Evolutionary conservation across 1,284 basidiomycete genomes (phyloP).

Genomic region (Clitocybe nebularis): DNA sequence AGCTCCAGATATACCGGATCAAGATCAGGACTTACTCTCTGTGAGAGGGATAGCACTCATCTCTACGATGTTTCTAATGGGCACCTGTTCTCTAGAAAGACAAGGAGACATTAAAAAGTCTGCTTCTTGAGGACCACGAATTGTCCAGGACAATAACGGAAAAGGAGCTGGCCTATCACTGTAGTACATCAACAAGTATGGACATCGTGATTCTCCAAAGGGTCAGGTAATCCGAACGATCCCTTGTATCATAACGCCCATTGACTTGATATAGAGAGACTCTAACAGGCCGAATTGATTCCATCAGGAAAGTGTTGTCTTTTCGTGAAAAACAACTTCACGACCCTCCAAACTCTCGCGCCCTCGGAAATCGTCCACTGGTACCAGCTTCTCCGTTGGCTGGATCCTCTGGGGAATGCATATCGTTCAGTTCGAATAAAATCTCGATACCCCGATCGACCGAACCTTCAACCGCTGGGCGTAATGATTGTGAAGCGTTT

Average conservation of each 20-base stretch:
- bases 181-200: constrained; percentile 10
- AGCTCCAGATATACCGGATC: constrained; percentile 2
- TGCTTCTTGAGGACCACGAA: constrained; percentile 15
- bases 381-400: too few species aligned
- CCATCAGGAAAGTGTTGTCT: constrained; percentile 22
- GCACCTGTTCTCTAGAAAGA: constrained; percentile 8
- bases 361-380: too few species aligned
- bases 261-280: constrained; percentile 9
- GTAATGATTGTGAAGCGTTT: too few species aligned
- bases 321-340: constrained; percentile 14
- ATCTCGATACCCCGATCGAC: too few species aligned
- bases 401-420: too few species aligned
- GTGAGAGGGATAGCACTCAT: constrained; percentile 4
- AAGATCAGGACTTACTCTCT: constrained; percentile 14
- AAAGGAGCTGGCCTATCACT: constrained; percentile 16
- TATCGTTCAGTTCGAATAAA: too few species aligned
- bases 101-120: constrained; percentile 10
- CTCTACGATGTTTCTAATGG: not conserved
- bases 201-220: constrained; percentile 15
- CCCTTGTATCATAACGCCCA: not conserved
- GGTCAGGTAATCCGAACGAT: constrained; percentile 13
- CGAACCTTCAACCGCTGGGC: too few species aligned
- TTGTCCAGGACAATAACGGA: constrained; percentile 13
- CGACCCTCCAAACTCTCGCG: not conserved
- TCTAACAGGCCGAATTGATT: constrained; percentile 21